Base-by-base conservation (phyloP, 2,329 filamentous ascomycete genomes). In the Pseudogymnoascus sp. region DNA sequence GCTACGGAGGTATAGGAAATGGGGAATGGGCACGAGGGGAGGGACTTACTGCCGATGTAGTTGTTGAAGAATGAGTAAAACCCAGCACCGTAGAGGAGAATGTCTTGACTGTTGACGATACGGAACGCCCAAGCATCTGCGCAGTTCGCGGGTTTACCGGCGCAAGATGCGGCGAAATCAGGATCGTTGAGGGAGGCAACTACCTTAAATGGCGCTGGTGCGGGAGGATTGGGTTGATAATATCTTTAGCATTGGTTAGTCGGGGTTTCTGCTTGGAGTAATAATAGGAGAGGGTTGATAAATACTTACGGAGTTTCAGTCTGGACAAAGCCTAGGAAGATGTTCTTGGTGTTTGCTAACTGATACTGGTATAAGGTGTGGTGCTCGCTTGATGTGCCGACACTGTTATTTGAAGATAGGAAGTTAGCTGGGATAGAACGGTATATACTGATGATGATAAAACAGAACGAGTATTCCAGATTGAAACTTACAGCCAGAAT, bases 371-470 rank as follows among this genome's bases (percentile, higher is more conserved):
- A 84, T 36, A 84, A 71, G 4, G 77, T 75, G 60, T 76, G 74
- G 70, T 84, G 82, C 70, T 84, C 82, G 25, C 78, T 79, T 0
- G 77, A 77, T 2, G 79, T 81, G 28, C 80, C 82, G 59, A 80
- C 74, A 60, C 90, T 91, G 74, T 89, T 92, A 82, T 46, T 46
- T 8, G 21, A 14, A 88, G 95, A 70, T 95, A 85, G 77, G 89
- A 86, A 74, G 91, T 89, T 28, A 28, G 25, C 25, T 28, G 25
- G 25, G 25, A 28, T 7, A 28, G 7, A 28, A 28, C 25, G 25
- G 25, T 28, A 28, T 28, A 28, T 28, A 28, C 25, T 28, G 25
- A 28, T 28, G 25, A 28, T 28, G 21, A 23, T 23, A 23, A 28
- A 28, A 28, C 25, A 28, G 25, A 28, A 7, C 25, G 25, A 28